Conservation (phyloP, 176 grass and related monocot species). For the Zoysia japonica region DNA sequence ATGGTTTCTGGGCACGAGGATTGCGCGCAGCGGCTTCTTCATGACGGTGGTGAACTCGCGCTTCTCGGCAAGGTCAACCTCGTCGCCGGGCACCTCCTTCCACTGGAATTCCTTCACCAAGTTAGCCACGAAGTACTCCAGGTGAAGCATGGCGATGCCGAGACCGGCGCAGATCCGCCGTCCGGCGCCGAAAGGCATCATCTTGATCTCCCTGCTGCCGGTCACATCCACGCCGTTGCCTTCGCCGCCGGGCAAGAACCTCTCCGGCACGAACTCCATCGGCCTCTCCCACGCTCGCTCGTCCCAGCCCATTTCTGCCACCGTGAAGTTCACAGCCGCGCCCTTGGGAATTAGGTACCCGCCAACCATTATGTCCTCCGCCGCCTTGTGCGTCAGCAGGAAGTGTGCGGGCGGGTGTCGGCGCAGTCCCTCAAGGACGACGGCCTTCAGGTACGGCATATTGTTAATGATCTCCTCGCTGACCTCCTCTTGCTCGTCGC, state of each 20-base stretch:
- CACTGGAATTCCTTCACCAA: slow-evolving; percentile 67
- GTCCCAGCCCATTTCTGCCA: slow-evolving; percentile 57
- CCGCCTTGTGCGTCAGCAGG: slow-evolving; percentile 52
- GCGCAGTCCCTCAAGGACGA: slow-evolving; percentile 62
- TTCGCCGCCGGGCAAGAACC: slow-evolving; percentile 57
- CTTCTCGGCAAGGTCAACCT: slow-evolving; percentile 74
- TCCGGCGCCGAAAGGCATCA: slow-evolving; percentile 82
- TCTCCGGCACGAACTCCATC: slow-evolving; percentile 56
- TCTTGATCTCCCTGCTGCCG: slow-evolving; percentile 63
- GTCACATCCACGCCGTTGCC: slow-evolving; percentile 61
- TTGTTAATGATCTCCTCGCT: slow-evolving; percentile 47
- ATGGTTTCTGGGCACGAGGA: slow-evolving; percentile 27
- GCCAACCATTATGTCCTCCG: slow-evolving; percentile 52
- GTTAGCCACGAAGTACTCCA: slow-evolving; percentile 73
- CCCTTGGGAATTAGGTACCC: slow-evolving; percentile 55
- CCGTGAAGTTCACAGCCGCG: slow-evolving; percentile 60
- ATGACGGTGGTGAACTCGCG: slow-evolving; percentile 58
- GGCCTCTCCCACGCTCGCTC: slow-evolving; percentile 47
- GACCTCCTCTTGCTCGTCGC: slow-evolving; percentile 24
- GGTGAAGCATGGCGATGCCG: slow-evolving; percentile 62
- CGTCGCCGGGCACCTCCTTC: slow-evolving; percentile 49
- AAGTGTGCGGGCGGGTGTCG: slow-evolving; percentile 63
- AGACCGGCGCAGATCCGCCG: slow-evolving; percentile 61
- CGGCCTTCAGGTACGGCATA: slow-evolving; percentile 67
- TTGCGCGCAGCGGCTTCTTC: slow-evolving; percentile 57